Evolutionary conservation across 2,329 filamentous ascomycete genomes (phyloP).

Genomic region (Alternaria gansuensis): DNA sequence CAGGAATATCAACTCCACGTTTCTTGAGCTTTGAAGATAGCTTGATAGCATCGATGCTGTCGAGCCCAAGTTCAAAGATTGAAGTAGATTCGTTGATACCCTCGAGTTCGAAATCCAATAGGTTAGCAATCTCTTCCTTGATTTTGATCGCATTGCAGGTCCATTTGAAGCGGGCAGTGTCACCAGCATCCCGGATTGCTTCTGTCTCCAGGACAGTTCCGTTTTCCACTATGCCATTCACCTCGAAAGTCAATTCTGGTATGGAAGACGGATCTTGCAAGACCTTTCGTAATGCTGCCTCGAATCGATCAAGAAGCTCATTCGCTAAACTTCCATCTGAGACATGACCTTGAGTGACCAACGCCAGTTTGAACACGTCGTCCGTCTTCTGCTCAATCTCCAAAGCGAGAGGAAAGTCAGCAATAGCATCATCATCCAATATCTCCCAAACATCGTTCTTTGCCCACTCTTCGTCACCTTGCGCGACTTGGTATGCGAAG

Average conservation of each 20-base stretch:
- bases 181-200: background rate
- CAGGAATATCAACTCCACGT: conserved; percentile 66
- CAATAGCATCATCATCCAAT: conserved; percentile 52
- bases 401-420: conserved; percentile 80
- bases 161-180: conserved; percentile 64
- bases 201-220: background rate
- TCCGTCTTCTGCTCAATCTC: conserved; percentile 69
- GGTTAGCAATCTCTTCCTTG: conserved; percentile 67
- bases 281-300: conserved; percentile 51
- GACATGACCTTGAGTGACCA: conserved; percentile 66
- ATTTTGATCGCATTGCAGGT: conserved; percentile 62
- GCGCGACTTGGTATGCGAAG: conserved; percentile 77
- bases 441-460: conserved; percentile 63
- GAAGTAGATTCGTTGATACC: conserved; percentile 68
- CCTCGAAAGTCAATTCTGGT: conserved; percentile 20
- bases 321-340: conserved; percentile 49
- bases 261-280: conserved; percentile 44
- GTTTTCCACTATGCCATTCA: background rate
- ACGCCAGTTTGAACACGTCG: conserved; percentile 62
- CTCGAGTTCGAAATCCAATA: conserved; percentile 65
- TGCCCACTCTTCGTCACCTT: conserved; percentile 32
- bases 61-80: conserved; percentile 83
- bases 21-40: conserved; percentile 75
- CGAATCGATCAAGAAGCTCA: conserved; percentile 57
- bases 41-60: conserved; percentile 92